phyloP scores from a whole-genome alignment of 192 early-diverging fungal species.

The Coemansia sp. region DNA sequence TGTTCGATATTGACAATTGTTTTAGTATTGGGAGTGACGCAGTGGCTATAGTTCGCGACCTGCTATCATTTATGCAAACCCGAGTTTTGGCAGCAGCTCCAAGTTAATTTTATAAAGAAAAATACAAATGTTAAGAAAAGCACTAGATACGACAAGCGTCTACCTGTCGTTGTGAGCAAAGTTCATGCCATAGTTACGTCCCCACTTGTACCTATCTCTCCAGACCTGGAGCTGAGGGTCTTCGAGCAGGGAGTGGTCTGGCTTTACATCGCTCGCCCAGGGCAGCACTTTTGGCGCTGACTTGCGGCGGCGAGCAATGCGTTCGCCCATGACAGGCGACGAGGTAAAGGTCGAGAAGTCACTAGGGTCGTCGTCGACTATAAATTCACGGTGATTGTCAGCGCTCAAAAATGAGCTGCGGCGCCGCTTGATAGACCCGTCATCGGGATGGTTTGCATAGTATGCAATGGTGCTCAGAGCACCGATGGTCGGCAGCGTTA shows the following conservation, averaged over 20 bases:
- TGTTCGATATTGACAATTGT: conserved; percentile 45
- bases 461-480: conserved; percentile 46
- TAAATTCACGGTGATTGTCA: conserved; percentile 32
- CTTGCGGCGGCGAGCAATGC: conserved; percentile 24
- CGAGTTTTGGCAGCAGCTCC: conserved; percentile 19
- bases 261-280: conserved; percentile 11
- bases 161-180: conserved; percentile 50
- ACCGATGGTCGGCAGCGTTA: conserved; percentile 40
- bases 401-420: conserved; percentile 21
- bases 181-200: conserved; percentile 50
- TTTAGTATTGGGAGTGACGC: conserved; percentile 31
- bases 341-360: conserved; percentile 50
- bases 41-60: conserved; percentile 30
- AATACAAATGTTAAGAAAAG: neutral
- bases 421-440: conserved; percentile 16
- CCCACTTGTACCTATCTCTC: conserved; percentile 53
- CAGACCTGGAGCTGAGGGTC: conserved; percentile 50
- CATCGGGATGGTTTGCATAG: conserved; percentile 33
- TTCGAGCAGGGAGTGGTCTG: conserved; percentile 41
- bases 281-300: conserved; percentile 1
- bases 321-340: conserved; percentile 21
- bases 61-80: conserved; percentile 31
- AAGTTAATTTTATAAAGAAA: neutral
- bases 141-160: neutral
- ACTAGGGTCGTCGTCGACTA: conserved; percentile 46